Conservation (phyloP, 2,329 filamentous ascomycete genomes). For the Alternaria sp. region DNA sequence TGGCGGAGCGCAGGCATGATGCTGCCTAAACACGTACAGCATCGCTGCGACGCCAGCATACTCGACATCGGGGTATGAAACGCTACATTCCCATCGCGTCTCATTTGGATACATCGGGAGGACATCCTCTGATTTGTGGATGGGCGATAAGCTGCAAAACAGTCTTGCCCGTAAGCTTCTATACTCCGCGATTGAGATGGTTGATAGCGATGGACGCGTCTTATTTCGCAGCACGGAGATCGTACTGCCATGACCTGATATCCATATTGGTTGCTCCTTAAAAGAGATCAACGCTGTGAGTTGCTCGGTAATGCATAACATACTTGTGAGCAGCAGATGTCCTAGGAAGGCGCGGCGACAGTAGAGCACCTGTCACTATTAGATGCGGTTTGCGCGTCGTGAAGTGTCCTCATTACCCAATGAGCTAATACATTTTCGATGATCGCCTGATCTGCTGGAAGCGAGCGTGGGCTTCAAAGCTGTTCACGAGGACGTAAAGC, state of each 20-base stretch:
- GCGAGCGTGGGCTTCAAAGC: background rate
- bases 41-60: too few relatives aligned
- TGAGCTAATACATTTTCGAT: background rate
- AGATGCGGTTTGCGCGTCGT: background rate
- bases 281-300: accelerated
- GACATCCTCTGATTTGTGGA: too few relatives aligned
- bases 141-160: background rate
- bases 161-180: background rate
- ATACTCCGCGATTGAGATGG: background rate
- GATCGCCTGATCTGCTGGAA: background rate
- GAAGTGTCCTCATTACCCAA: background rate
- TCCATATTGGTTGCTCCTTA: background rate
- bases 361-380: background rate
- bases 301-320: background rate
- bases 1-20: too few relatives aligned
- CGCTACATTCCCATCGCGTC: too few relatives aligned
- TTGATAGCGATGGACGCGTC: background rate
- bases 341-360: too few relatives aligned
- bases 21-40: too few relatives aligned
- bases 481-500: background rate
- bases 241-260: background rate
- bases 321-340: background rate
- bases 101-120: too few relatives aligned
- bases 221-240: background rate
- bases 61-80: too few relatives aligned